Percentiles rank a stretch among this genome's conserved stretches.
Conservation (phyloP, 345 rosid species). For the Viola odorata region DNA sequence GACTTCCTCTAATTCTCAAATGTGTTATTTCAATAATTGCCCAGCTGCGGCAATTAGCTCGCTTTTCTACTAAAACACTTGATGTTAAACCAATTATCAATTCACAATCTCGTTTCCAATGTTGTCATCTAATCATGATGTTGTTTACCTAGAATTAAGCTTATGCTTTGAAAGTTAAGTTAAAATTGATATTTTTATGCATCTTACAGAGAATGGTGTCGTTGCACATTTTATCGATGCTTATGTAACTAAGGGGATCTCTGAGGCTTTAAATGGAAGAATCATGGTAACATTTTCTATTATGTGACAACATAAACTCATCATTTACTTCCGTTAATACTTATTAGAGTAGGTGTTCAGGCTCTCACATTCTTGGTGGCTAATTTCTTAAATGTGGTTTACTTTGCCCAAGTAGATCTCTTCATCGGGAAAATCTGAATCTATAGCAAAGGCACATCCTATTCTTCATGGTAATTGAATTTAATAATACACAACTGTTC, state of each 20-base stretch:
- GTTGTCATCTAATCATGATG: background rate
- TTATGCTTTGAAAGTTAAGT: background rate
- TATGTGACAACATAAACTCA: background rate
- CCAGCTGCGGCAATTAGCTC: background rate
- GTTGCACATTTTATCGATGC: conserved; percentile 52
- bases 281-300: conserved; percentile 43
- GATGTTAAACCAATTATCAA: background rate
- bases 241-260: conserved; percentile 56
- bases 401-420: conserved; percentile 39
- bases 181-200: conserved; percentile 15
- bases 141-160: background rate
- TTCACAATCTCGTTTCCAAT: background rate
- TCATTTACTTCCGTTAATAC: conserved; percentile 2
- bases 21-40: background rate
- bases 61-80: background rate
- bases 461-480: conserved; percentile 56
- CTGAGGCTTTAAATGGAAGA: conserved; percentile 55
- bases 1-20: background rate
- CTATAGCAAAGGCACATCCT: conserved; percentile 65
- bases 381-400: background rate
- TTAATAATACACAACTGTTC: conserved; percentile 10
- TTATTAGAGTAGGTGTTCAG: conserved; percentile 1
- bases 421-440: conserved; percentile 73
- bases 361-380: background rate
- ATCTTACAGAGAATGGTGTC: conserved; percentile 48